These are phyloP conservation scores for Xylariaceae sp. DNA, from an alignment of 2,329 filamentous ascomycete genomes.

Conservation along the genomic window DNA sequence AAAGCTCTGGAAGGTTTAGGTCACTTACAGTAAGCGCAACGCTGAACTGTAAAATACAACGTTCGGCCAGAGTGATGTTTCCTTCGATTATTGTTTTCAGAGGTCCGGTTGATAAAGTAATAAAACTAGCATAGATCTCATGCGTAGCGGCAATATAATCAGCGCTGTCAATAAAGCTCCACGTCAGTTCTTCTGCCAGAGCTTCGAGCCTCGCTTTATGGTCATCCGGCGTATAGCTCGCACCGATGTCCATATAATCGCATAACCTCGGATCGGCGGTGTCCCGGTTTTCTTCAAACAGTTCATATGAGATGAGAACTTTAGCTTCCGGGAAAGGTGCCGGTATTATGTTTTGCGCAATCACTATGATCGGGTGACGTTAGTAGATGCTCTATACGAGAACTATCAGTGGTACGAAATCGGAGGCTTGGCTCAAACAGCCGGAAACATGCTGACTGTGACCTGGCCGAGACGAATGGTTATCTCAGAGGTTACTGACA, in stretches of 20 bases:
- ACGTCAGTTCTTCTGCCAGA: background rate
- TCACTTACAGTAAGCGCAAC: background rate
- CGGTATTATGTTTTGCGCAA: background rate
- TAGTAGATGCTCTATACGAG: background rate
- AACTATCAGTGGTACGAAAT: background rate
- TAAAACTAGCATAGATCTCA: background rate
- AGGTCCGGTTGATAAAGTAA: background rate
- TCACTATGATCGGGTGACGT: background rate
- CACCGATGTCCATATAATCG: too few species aligned
- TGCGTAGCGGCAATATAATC: too few species aligned
- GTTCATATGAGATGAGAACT: background rate
- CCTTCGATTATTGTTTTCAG: background rate
- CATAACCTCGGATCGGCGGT: too few species aligned
- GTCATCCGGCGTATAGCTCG: too few species aligned
- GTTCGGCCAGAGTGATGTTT: constrained; percentile 2
- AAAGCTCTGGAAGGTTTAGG: background rate
- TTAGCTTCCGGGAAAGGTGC: background rate
- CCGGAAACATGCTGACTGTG: background rate
- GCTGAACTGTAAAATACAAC: background rate
- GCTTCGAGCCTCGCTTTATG: background rate
- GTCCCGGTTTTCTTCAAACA: too few species aligned
- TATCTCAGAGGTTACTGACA: background rate
- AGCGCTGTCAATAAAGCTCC: too few species aligned
- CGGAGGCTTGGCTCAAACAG: background rate
- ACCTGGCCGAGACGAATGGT: background rate